Conservation (phyloP, 441 rosid genomes). For the Syzygium syzygioides region DNA sequence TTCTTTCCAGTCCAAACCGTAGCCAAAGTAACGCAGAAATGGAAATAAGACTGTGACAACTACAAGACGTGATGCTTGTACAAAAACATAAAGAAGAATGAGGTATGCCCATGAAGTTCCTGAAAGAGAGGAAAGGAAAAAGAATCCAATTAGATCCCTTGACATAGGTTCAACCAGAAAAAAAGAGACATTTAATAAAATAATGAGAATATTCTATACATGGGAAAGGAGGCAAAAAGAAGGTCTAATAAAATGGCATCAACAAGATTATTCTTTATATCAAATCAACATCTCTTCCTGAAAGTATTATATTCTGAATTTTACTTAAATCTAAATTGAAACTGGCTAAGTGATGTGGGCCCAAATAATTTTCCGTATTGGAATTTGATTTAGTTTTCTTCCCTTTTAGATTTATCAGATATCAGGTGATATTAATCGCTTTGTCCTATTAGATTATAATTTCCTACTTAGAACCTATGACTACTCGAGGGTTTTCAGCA, state of each 20-base stretch:
- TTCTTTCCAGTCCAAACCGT: constrained; percentile 97
- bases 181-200: neutral
- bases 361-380: neutral
- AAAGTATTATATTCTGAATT: neutral
- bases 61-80: constrained; percentile 59
- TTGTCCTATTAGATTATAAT: neutral
- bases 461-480: neutral
- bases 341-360: neutral
- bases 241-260: neutral
- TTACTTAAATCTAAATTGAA: neutral
- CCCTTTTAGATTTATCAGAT: neutral
- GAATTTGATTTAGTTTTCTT: neutral
- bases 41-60: constrained; percentile 71
- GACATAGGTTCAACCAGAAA: neutral
- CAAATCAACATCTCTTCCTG: neutral
- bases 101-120: constrained; percentile 77
- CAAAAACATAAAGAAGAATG: constrained; percentile 59
- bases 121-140: constrained; percentile 14
- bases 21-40: constrained; percentile 58
- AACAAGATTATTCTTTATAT: neutral
- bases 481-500: neutral
- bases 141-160: neutral
- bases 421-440: neutral
- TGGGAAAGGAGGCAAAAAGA: neutral
- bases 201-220: neutral